These are phyloP conservation scores for Eucalyptus viminalis DNA, from an alignment of 345 rosid species.

Conservation along the genomic window DNA sequence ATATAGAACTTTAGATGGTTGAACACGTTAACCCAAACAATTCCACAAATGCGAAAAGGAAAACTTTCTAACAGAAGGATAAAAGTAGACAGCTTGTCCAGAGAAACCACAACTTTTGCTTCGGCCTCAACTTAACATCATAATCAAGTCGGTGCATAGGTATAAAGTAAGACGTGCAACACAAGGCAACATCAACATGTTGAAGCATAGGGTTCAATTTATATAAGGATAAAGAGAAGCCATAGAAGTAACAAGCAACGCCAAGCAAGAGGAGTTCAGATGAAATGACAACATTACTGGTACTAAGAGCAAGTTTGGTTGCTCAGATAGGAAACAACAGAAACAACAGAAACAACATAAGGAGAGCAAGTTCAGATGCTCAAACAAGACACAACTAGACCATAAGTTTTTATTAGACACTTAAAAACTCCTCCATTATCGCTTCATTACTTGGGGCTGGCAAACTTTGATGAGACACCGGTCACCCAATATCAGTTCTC, in stretches of 20 bases:
- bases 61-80: neutral
- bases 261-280: neutral
- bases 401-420: neutral
- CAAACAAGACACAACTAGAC: neutral
- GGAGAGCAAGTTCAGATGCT: neutral
- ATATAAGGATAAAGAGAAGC: neutral
- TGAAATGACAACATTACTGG: neutral
- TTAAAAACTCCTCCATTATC: neutral
- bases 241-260: neutral
- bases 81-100: neutral
- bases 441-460: neutral
- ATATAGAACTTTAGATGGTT: neutral
- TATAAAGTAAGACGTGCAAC: neutral
- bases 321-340: neutral
- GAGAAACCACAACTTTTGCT: neutral
- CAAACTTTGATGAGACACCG: neutral
- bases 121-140: neutral
- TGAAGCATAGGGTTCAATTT: neutral
- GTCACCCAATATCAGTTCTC: neutral
- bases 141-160: neutral
- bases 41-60: neutral
- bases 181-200: neutral
- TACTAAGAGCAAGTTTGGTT: neutral
- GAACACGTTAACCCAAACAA: neutral
- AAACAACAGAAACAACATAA: neutral